Evolutionary conservation across 768 basidiomycete species (phyloP), one percentile per base, ranked within the genome.

Genomic region (Tricholoma flavovirens): DNA sequence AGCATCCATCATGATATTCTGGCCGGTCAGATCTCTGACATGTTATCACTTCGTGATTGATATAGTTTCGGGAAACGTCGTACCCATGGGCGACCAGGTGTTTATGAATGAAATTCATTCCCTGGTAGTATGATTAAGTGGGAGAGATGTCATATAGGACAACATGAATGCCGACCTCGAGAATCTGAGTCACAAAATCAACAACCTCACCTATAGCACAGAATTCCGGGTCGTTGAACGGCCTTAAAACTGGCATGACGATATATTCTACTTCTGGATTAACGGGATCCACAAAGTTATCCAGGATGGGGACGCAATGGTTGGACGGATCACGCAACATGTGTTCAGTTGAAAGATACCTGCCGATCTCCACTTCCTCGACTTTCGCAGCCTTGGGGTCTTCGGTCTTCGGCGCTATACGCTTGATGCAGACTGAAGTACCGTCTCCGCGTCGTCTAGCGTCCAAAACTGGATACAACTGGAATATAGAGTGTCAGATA

Each of bases 1-100:
- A 3, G 67, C 70, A 38, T 74, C 71, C 70, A 74, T 73, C 72
- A 74, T 72, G 51, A 74, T 71, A 58, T 73, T 70, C 15, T 65
- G 64, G 10, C 65, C 65, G 10, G 65, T 71, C 4, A 70, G 61
- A 52, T 73, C 69, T 36, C 70, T 71, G 32, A 22, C 24, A 45
- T 43, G n/a, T 15, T 5, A 17, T 6, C 3, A n/a, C 3, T 4
- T 32, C 14, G 12, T 17, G 24, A 33, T n/a, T 8, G 8, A 9
- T n/a, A 38, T 21, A 9, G 22, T 4, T 14, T 4, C 3, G 24
- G 51, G 26, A 17, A 15, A 46, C 1, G 3, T 19, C 43, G 42
- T 58, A 69, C 70, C 67, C 67, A 61, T 73, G 70, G n/a, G 70
- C 68, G 3, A 73, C 60, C 19, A 64, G 60, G 51, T 73, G 64